A percentile compares a stretch with the other conserved stretches of the same genome.
Evolutionary conservation across 495 filamentous ascomycete species (phyloP).

Genomic region (Astrothelium subdiscretum): DNA sequence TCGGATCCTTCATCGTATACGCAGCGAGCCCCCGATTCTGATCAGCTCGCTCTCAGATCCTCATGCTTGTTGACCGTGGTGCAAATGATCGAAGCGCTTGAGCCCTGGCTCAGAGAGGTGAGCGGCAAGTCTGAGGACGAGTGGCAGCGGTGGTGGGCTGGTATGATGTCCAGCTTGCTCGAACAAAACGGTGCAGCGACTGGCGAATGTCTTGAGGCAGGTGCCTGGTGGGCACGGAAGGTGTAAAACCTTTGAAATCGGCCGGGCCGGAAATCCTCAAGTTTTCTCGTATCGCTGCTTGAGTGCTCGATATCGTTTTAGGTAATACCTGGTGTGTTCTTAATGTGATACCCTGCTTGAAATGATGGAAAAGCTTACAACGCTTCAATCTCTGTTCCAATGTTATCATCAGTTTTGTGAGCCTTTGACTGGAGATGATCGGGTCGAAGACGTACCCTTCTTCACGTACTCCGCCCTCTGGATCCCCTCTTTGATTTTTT

Average conservation of each 20-base stretch:
- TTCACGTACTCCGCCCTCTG: constrained; percentile 75
- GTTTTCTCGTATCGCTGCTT: constrained; percentile 58
- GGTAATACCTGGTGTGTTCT: constrained; percentile 59
- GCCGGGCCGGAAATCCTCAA: constrained; percentile 6
- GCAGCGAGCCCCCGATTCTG: constrained; percentile 43
- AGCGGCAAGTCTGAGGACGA: constrained; percentile 81
- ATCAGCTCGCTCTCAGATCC: constrained; percentile 62
- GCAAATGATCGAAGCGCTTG: constrained; percentile 77
- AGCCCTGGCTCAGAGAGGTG: constrained; percentile 68
- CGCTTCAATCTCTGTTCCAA: constrained; percentile 66
- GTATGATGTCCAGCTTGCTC: constrained; percentile 74
- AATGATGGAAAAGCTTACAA: constrained; percentile 48
- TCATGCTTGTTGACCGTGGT: constrained; percentile 74
- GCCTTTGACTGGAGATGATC: background rate
- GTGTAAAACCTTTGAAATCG: constrained; percentile 23
- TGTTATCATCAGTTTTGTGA: background rate
- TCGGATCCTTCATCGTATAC: background rate
- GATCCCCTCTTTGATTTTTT: constrained; percentile 63
- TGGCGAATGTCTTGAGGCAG: constrained; percentile 86
- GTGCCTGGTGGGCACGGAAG: constrained; percentile 88
- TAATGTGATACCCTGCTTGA: constrained; percentile 11
- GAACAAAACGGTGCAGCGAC: constrained; percentile 64
- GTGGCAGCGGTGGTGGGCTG: constrained; percentile 83
- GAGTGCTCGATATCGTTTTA: constrained; percentile 86
- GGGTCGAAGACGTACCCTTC: constrained; percentile 50